phyloP scores from a whole-genome alignment of 179 eudicot genomes.

The Heliamphora pulchella region DNA sequence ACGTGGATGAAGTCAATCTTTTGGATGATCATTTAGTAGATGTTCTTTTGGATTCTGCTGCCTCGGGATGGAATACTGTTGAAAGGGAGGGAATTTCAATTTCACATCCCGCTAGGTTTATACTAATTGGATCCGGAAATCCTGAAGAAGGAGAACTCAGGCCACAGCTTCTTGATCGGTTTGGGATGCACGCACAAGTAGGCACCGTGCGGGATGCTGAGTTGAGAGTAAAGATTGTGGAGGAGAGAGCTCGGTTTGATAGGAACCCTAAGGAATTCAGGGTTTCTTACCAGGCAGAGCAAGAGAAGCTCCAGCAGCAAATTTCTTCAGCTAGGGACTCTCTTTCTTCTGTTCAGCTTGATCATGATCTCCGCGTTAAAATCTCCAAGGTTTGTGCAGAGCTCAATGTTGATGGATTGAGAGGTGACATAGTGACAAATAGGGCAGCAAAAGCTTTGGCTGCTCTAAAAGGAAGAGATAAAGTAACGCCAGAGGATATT shows the following conservation, averaged over 20 bases:
- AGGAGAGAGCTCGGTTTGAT: slow-evolving; percentile 83
- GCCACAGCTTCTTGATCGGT: slow-evolving; percentile 85
- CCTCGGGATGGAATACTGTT: slow-evolving; percentile 95
- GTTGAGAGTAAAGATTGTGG: slow-evolving; percentile 90
- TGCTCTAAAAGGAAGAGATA: slow-evolving; percentile 77
- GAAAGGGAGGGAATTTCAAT: slow-evolving; percentile 93
- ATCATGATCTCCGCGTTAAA: slow-evolving; percentile 78
- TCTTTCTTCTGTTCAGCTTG: slow-evolving; percentile 62
- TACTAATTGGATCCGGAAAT: slow-evolving; percentile 85
- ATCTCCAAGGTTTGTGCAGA: slow-evolving; percentile 88
- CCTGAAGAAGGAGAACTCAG: slow-evolving; percentile 93
- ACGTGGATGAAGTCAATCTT: slow-evolving; percentile 51
- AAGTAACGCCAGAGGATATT: slow-evolving; percentile 75
- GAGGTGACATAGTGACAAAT: slow-evolving; percentile 93
- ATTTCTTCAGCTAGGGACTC: slow-evolving; percentile 49
- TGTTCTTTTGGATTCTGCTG: slow-evolving; percentile 91
- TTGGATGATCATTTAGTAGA: slow-evolving; percentile 87
- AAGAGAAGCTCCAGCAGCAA: slow-evolving; percentile 70
- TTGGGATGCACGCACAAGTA: slow-evolving; percentile 96
- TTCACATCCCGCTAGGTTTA: slow-evolving; percentile 91
- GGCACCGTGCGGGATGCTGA: slow-evolving; percentile 92
- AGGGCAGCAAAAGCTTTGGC: slow-evolving; percentile 97
- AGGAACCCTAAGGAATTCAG: slow-evolving; percentile 73
- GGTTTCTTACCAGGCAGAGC: slow-evolving; percentile 56
- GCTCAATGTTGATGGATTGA: slow-evolving; percentile 85